Percentiles rank a stretch among this genome's conserved stretches.
Evolutionary conservation across 345 rosid species (phyloP).

Genomic region (Corchorus capsularis): DNA sequence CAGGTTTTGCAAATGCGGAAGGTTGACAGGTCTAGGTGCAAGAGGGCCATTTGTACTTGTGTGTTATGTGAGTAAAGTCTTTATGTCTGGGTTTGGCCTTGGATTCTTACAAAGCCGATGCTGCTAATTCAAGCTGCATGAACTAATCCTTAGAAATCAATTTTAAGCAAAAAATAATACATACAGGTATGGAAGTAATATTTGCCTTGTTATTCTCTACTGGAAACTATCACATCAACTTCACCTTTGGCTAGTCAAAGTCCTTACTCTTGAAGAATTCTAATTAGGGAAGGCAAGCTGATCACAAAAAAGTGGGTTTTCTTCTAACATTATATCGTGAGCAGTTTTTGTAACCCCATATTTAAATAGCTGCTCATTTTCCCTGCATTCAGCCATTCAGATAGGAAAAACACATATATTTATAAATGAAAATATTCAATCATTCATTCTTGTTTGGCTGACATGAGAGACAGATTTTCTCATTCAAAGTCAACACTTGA

Average conservation of each 20-base stretch:
- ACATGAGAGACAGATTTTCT: constrained; percentile 3
- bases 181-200: not conserved
- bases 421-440: not conserved
- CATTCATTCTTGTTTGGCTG: not conserved
- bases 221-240: not conserved
- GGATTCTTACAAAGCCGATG: constrained; percentile 89
- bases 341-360: constrained; percentile 74
- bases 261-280: constrained; percentile 70
- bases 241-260: constrained; percentile 77
- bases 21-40: constrained; percentile 60
- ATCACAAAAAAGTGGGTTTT: constrained; percentile 75
- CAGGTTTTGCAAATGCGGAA: constrained; percentile 61
- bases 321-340: constrained; percentile 73
- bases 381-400: constrained; percentile 52
- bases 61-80: constrained; percentile 77
- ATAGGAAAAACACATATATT: not conserved
- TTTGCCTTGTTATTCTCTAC: not conserved
- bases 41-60: constrained; percentile 71
- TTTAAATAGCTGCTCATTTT: constrained; percentile 72
- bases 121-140: constrained; percentile 85
- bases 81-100: constrained; percentile 82
- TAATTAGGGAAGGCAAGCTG: constrained; percentile 65
- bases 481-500: not conserved
- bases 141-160: constrained; percentile 11
- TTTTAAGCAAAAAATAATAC: not conserved